Evolutionary conservation across 116 monocot species (phyloP).

Genomic region (Dioscorea cayenensis): DNA sequence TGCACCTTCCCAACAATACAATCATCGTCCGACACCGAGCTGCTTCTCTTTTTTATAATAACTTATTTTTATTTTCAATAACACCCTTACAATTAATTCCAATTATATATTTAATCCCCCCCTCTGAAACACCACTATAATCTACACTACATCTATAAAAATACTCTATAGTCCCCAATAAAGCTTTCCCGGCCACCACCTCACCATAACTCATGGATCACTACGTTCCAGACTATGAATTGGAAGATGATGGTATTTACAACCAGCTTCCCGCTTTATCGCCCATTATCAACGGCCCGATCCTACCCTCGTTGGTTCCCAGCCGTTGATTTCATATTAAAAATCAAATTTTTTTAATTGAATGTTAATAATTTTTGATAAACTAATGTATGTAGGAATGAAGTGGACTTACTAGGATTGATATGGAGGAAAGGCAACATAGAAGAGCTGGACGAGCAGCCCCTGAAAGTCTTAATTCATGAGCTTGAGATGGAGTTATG

Average conservation of each 20-base stretch:
- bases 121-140: neutral
- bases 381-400: conserved; percentile 2
- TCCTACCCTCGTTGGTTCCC: neutral
- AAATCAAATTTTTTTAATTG: neutral
- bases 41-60: neutral
- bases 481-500: conserved; percentile 41
- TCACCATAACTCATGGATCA: neutral
- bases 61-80: neutral
- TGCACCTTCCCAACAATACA: neutral
- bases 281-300: neutral
- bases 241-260: neutral
- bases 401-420: conserved; percentile 13
- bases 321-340: neutral
- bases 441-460: neutral
- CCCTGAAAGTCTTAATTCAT: conserved; percentile 22
- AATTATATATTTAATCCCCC: neutral
- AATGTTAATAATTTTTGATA: neutral
- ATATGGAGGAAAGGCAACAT: conserved; percentile 16
- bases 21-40: neutral
- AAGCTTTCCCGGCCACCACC: neutral
- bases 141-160: neutral
- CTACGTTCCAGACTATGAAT: neutral
- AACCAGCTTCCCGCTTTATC: neutral
- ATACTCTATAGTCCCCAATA: too few relatives aligned
- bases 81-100: neutral